phyloP scores from a whole-genome alignment of 495 filamentous ascomycete genomes.

The Elaphomyces granulatus region DNA sequence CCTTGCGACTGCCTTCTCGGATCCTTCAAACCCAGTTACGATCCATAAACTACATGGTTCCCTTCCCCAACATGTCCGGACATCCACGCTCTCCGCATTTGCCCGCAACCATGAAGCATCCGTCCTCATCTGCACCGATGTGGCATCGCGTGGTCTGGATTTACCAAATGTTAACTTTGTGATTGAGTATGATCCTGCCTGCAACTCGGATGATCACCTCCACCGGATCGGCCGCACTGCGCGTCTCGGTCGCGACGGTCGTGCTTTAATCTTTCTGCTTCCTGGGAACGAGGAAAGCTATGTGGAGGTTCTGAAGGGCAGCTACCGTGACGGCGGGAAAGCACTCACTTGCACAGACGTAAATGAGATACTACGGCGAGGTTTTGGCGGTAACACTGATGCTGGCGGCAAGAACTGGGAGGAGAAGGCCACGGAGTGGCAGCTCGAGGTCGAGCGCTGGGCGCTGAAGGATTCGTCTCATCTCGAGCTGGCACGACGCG shows the following conservation, averaged over 20 bases:
- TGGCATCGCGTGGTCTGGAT: slow-evolving; percentile 87
- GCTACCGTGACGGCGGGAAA: slow-evolving; percentile 41
- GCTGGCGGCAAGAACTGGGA: slow-evolving; percentile 43
- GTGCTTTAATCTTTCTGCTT: slow-evolving; percentile 74
- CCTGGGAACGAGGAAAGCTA: slow-evolving; percentile 89
- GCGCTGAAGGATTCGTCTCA: slow-evolving; percentile 41
- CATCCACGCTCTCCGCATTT: slow-evolving; percentile 69
- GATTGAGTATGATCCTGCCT: slow-evolving; percentile 88
- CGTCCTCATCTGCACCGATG: slow-evolving; percentile 85
- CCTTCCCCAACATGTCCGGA: slow-evolving; percentile 74
- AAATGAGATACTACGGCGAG: slow-evolving; percentile 47
- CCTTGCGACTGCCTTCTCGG: slow-evolving; percentile 34
- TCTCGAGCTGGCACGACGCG: slow-evolving; percentile 60
- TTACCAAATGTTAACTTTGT: slow-evolving; percentile 87
- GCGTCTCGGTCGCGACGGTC: slow-evolving; percentile 77
- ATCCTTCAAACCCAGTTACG: slow-evolving; percentile 40
- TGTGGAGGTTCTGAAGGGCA: slow-evolving; percentile 50
- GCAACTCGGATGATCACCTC: slow-evolving; percentile 77
- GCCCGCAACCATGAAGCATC: slow-evolving; percentile 45
- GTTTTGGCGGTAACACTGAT: slow-evolving; percentile 35
- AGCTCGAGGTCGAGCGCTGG: slow-evolving; percentile 62
- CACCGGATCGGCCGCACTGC: slow-evolving; percentile 93
- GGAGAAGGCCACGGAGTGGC: slow-evolving; percentile 58
- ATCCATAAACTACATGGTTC: slow-evolving; percentile 89
- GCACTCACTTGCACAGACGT: slow-evolving; percentile 39